A percentile compares a stretch with the other conserved stretches of the same genome.
phyloP scores from a whole-genome alignment of 495 filamentous ascomycete genomes.

The Pseudotulostoma volvatum region DNA sequence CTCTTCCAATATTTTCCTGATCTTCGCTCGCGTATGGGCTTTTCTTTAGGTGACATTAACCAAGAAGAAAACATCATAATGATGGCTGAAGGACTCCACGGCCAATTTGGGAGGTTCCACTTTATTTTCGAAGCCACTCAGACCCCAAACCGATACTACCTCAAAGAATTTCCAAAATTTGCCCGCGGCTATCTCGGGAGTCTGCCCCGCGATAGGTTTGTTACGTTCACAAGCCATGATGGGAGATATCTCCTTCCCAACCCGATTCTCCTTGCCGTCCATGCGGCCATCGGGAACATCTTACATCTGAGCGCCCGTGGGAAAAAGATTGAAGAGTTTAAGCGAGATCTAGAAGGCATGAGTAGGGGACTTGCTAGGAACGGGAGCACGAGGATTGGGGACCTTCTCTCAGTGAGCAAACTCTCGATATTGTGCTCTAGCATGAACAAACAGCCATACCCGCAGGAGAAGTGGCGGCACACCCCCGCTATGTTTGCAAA shows the following conservation, averaged over 20 bases:
- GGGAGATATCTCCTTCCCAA: conserved; percentile 1
- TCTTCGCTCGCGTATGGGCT: background rate
- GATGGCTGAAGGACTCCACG: background rate
- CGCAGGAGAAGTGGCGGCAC: too few species aligned
- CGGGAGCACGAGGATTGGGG: too few species aligned
- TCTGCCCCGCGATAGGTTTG: background rate
- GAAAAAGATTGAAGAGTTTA: conserved; percentile 1
- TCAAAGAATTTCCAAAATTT: too few species aligned
- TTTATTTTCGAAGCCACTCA: background rate
- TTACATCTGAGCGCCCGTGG: conserved; percentile 4
- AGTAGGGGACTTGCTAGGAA: background rate
- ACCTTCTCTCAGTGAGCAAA: too few species aligned
- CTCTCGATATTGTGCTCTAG: too few species aligned
- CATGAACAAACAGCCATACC: too few species aligned
- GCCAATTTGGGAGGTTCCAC: background rate
- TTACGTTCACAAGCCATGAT: conserved; percentile 1
- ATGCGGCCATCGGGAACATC: conserved; percentile 5
- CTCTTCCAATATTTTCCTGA: background rate
- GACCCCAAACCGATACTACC: background rate
- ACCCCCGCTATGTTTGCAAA: too few species aligned
- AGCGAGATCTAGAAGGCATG: background rate
- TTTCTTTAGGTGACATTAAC: background rate
- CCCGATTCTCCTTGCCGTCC: conserved; percentile 1
- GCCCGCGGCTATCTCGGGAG: too few species aligned
- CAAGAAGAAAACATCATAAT: background rate